Base-by-base conservation (phyloP, 495 filamentous ascomycete genomes). In the Xylaria longipes region DNA sequence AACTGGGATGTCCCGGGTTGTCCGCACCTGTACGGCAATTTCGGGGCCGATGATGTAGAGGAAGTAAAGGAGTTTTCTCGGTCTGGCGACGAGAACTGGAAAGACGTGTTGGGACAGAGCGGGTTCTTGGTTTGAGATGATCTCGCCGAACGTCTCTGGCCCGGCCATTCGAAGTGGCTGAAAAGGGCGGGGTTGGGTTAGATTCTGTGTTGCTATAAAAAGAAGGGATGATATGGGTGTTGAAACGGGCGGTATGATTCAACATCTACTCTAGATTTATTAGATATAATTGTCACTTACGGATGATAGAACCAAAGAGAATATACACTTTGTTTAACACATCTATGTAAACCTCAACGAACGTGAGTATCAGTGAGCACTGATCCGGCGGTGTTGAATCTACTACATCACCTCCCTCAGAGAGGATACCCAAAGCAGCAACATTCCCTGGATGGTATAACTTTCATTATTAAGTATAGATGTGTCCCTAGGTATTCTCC, bases 1-100 rank as follows among this genome's bases (percentile, higher is more conserved):
- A 85, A 81, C 43, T 87, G 85, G 85, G 85, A 87, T 14, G 72
- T 77, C 6, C 73, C 76, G 37, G 83, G 83, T 27, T 86, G 82
- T 31, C 82, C 84, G 54, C 84, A 86, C 45, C 70, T 86, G 56
- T 84, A 86, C 66, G 82, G 82, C 45, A 85, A 83, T 58, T 86
- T 86, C 72, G 84, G 84, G 20, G 77, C 68, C 17, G 71, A 73
- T 2, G 84, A 86, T 35, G 79, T 85, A 22, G 78, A 79, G 2
- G 69, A 57, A 1, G 65, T 76, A 2, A 76, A 71, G 66, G 71
- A 72, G 35, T 84, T 85, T 63, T 25, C 71, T 1, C 73, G 81
- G 25, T 12, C 61, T 27, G 62, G 50, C n/a, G 62, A 52, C 22
- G 62, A 50, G 62, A 52, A n/a, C 52, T 86, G 84, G 84, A 65